A percentile compares a stretch with the other conserved stretches of the same genome.
phyloP scores from a whole-genome alignment of 2,329 filamentous ascomycete genomes.

The Venturia pyrina region DNA sequence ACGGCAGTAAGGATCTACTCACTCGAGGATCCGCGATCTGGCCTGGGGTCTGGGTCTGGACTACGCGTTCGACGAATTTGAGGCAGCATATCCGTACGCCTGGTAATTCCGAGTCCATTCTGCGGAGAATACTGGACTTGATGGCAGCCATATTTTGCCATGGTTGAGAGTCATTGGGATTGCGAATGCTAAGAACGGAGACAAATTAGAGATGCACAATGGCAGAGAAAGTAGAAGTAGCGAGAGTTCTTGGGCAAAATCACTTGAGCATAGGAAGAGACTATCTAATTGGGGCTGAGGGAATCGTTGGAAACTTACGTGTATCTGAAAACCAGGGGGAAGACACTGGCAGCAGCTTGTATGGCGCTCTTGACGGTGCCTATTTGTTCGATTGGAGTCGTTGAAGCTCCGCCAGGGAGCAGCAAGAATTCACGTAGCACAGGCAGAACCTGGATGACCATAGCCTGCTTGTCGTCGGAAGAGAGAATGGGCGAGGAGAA shows the following conservation, averaged over 20 bases:
- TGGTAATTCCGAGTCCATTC: slow-evolving; percentile 72
- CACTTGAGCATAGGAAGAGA: neutral
- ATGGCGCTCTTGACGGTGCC: slow-evolving; percentile 78
- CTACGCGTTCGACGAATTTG: slow-evolving; percentile 91
- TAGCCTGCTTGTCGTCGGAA: slow-evolving; percentile 66
- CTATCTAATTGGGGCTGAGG: slow-evolving; percentile 17
- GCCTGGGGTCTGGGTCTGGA: slow-evolving; percentile 84
- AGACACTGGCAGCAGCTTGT: slow-evolving; percentile 84
- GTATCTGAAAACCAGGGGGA: slow-evolving; percentile 83
- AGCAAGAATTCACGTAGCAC: slow-evolving; percentile 48
- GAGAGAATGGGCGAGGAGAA: slow-evolving; percentile 85
- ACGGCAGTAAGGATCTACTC: slow-evolving; percentile 28
- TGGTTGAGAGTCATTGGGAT: slow-evolving; percentile 63
- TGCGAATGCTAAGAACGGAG: slow-evolving; percentile 24
- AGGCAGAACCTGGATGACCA: slow-evolving; percentile 68
- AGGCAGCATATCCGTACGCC: slow-evolving; percentile 87
- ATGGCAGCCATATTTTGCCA: slow-evolving; percentile 14
- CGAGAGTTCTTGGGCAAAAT: slow-evolving; percentile 12
- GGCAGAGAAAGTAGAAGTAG: neutral
- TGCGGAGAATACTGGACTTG: slow-evolving; percentile 40
- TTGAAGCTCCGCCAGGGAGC: slow-evolving; percentile 15
- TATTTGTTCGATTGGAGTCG: slow-evolving; percentile 52
- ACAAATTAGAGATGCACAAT: slow-evolving; percentile 1
- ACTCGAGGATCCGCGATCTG: slow-evolving; percentile 74
- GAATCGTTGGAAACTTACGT: slow-evolving; percentile 58